These are phyloP conservation scores for Tetrahymena malaccensis DNA, from an alignment of 73 alveolate species.

Conservation along the genomic window DNA sequence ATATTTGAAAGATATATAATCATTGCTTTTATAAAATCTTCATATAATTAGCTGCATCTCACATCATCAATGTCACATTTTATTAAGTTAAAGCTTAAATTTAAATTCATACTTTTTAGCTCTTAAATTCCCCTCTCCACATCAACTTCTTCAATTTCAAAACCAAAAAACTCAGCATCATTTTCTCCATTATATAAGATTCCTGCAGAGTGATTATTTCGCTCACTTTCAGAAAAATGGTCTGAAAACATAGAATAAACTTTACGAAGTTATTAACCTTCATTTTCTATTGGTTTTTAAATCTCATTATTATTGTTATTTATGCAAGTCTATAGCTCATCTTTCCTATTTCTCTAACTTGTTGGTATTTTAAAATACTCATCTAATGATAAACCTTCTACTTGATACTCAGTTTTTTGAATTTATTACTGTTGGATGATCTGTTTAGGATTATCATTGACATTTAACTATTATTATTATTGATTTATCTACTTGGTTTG, in stretches of 20 bases:
- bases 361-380: neutral
- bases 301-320: neutral
- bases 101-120: neutral
- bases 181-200: neutral
- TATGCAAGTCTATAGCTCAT: neutral
- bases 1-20: neutral
- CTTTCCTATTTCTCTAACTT: neutral
- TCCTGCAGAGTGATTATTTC: neutral
- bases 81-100: neutral
- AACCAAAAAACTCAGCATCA: neutral
- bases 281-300: neutral
- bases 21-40: neutral
- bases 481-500: neutral
- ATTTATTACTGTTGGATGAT: neutral
- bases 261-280: neutral
- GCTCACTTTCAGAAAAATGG: neutral
- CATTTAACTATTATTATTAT: too few relatives aligned
- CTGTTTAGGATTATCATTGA: neutral
- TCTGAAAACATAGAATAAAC: neutral
- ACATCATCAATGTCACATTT: neutral
- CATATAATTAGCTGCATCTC: neutral
- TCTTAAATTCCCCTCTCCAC: neutral
- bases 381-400: neutral
- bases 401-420: neutral
- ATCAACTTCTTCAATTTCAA: neutral